Evolutionary conservation across 306 rosid species (phyloP).

Genomic region (Begonia loranthoides): DNA sequence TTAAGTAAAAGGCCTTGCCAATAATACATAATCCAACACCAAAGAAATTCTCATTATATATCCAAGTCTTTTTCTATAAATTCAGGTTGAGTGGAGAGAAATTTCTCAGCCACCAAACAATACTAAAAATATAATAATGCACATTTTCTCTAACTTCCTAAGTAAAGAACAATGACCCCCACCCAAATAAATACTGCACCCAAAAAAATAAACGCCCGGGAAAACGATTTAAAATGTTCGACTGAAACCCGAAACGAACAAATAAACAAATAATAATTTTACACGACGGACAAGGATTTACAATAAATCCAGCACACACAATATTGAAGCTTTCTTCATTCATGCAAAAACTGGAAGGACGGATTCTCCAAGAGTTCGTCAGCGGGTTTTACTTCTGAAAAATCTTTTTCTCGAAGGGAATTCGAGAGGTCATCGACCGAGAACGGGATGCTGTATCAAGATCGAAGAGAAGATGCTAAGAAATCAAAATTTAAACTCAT

Average conservation of each 20-base stretch:
- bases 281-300: slow-evolving; percentile 23
- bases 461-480: background rate
- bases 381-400: slow-evolving; percentile 70
- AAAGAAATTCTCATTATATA: too few species aligned
- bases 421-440: slow-evolving; percentile 94
- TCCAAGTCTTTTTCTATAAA: too few species aligned
- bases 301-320: slow-evolving; percentile 33
- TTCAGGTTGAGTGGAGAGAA: background rate
- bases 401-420: slow-evolving; percentile 70
- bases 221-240: background rate
- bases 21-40: too few species aligned
- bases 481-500: background rate
- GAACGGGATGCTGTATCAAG: slow-evolving; percentile 69
- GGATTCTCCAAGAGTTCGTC: slow-evolving; percentile 75
- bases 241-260: background rate
- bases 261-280: background rate
- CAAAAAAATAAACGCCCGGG: background rate
- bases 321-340: slow-evolving; percentile 31
- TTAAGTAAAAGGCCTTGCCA: too few species aligned
- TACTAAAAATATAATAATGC: background rate
- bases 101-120: background rate
- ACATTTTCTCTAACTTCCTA: background rate
- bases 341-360: slow-evolving; percentile 84
- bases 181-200: background rate
- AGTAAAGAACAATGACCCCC: background rate